Percentiles rank a stretch among this genome's conserved stretches.
These are phyloP conservation scores for Cyberlindnera nakhonratchasimensis DNA, from an alignment of 805 yeast genomes.

Conservation along the genomic window DNA sequence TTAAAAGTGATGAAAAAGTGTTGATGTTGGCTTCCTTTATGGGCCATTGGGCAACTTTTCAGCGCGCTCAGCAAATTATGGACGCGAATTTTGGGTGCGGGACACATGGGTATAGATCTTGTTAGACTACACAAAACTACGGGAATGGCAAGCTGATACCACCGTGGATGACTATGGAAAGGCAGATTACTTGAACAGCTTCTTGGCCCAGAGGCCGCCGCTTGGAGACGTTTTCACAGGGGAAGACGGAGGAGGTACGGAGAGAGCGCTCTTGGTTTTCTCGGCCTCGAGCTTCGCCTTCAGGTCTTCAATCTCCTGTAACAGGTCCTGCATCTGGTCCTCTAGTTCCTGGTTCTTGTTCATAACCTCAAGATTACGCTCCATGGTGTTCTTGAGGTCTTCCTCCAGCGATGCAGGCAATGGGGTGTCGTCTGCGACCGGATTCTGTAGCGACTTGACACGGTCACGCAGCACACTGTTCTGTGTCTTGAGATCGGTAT, in stretches of 20 bases:
- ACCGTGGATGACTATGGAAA: neutral
- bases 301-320: slow-evolving; percentile 38
- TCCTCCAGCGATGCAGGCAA: slow-evolving; percentile 41
- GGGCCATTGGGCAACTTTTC: slow-evolving; percentile 1
- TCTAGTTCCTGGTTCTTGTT: slow-evolving; percentile 55
- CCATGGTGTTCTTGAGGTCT: slow-evolving; percentile 58
- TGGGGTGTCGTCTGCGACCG: slow-evolving; percentile 31
- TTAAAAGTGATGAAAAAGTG: too few relatives aligned
- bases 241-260: slow-evolving; percentile 1
- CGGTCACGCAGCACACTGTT: slow-evolving; percentile 44
- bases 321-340: slow-evolving; percentile 44
- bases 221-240: slow-evolving; percentile 3
- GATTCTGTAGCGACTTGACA: slow-evolving; percentile 28
- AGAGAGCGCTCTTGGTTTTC: slow-evolving; percentile 1
- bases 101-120: slow-evolving; percentile 11
- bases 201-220: slow-evolving; percentile 23
- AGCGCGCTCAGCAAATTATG: neutral
- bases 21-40: neutral
- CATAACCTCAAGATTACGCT: slow-evolving; percentile 63
- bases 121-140: neutral
- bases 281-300: slow-evolving; percentile 23
- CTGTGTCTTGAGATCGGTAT: slow-evolving; percentile 50
- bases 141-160: too few relatives aligned
- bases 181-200: slow-evolving; percentile 18
- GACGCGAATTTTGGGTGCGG: slow-evolving; percentile 5